These are phyloP conservation scores for Sinapis alba DNA, from an alignment of 441 rosid species.

Conservation along the genomic window DNA sequence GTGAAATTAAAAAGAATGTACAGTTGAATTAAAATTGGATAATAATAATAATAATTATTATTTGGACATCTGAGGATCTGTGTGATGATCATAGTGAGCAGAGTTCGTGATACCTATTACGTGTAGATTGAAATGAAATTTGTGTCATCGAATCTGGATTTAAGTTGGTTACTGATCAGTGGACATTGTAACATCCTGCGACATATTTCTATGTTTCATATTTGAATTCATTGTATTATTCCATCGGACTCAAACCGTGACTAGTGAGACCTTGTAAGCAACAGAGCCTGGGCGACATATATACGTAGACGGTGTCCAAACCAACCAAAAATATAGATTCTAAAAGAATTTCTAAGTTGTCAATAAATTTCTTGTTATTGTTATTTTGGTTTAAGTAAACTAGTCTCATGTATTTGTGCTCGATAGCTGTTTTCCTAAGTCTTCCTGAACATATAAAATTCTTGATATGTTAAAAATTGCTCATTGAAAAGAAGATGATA, in stretches of 20 bases:
- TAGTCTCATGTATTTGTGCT: no score
- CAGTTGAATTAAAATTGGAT: conserved; percentile 16
- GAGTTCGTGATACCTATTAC: not conserved
- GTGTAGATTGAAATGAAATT: not conserved
- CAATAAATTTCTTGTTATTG: not conserved
- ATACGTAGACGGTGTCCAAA: not conserved
- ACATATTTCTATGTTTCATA: not conserved
- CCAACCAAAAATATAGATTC: not conserved
- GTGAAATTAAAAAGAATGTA: conserved; percentile 18
- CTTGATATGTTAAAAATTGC: no score
- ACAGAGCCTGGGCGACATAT: not conserved
- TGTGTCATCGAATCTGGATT: not conserved
- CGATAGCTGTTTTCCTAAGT: no score
- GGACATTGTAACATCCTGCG: not conserved
- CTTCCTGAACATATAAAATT: no score
- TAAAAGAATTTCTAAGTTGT: not conserved
- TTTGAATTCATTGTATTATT: not conserved
- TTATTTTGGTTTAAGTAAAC: not conserved
- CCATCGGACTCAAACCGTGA: not conserved
- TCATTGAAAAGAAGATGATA: no score
- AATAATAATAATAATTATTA: not conserved
- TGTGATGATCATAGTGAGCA: not conserved
- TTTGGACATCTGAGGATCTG: not conserved
- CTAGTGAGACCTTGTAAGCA: not conserved
- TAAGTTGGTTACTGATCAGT: not conserved